Base-by-base conservation (phyloP, 208 protist species). In the Crithidia sp. region DNA sequence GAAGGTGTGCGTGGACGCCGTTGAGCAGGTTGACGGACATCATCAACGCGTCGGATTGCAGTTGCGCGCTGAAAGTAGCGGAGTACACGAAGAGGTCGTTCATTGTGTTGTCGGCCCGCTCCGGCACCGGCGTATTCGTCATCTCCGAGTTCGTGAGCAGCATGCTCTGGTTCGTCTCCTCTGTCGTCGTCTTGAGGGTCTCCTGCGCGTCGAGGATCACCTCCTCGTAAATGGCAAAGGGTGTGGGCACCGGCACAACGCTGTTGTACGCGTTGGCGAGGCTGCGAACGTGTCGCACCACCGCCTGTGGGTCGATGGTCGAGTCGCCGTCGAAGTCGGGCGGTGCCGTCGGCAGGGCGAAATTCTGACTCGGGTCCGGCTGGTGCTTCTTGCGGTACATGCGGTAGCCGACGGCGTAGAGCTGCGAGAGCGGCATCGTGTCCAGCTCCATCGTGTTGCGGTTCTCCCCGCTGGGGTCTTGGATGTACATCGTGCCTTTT, bases 301-400 rank as follows among this genome's bases (percentile, higher is more conserved):
- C 83, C 28, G 74, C 58, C 63, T 96, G 84, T 5, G 81, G 78
- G 62, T 90, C 85, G 13, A 86, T 91, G 37, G 87, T 74, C 1
- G 73, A 57, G 74, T 91, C 84, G 36, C 87, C 83, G 55, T 95
- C 90, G 82, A 94, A 94, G 57, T 95, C 90, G 0, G 90, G 92
- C 49, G 89, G 90, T 0, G 82, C 67, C 13, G 89, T 80, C 4
- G 81, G 82, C 61, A 93, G 68, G 2, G 77, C 13, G 39, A 85
- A 82, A 37, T 62, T 71, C 61, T 77, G 50, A 47, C 59, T 79
- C 6, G 40, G 43, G 39, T 77, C 50, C 0, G 56, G 59, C 28
- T 69, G 77, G 41, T 79, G 62, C 63, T 87, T 81, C 63, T 85
- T 74, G 49, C 88, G 62, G 78, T 85, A 92, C 44, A 82, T 57